These are phyloP conservation scores for Clavulina sp. DNA, from an alignment of 768 basidiomycete species.

Conservation along the genomic window DNA sequence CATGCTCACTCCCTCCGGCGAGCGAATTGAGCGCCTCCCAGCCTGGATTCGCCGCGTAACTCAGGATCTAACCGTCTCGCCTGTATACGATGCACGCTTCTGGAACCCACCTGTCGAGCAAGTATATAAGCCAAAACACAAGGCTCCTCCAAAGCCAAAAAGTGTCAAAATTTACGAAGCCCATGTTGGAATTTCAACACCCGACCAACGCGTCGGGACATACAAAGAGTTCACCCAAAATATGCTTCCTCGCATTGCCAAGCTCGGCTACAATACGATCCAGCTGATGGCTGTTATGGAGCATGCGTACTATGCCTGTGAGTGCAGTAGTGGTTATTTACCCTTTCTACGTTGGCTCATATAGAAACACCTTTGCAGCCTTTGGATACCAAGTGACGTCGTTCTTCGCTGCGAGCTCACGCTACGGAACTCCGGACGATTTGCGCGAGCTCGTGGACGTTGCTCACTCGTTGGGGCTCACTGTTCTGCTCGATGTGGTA, in stretches of 20 bases:
- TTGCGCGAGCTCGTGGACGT: constrained; percentile 90
- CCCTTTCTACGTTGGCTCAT: constrained; percentile 3
- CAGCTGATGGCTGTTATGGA: constrained; percentile 99
- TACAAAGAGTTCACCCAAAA: constrained; percentile 90
- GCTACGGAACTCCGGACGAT: constrained; percentile 92
- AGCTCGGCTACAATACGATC: constrained; percentile 89
- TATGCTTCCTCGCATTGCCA: constrained; percentile 71
- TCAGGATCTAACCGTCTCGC: constrained; percentile 77
- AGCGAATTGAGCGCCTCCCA: constrained; percentile 80
- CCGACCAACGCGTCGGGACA: constrained; percentile 73
- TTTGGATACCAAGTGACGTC: constrained; percentile 97
- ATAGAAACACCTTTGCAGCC: constrained; percentile 31
- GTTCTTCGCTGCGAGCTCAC: constrained; percentile 92
- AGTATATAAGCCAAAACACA: constrained; percentile 67
- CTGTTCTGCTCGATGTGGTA: constrained; percentile 88
- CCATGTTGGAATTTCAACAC: constrained; percentile 90
- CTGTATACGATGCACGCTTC: constrained; percentile 91
- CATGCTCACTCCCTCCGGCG: constrained; percentile 62
- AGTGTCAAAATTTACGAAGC: constrained; percentile 85
- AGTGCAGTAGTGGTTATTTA: constrained; percentile 17
- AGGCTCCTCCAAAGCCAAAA: constrained; percentile 45
- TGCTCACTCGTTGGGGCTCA: constrained; percentile 83
- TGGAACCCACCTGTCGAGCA: constrained; percentile 80
- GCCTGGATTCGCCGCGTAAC: constrained; percentile 93
- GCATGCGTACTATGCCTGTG: constrained; percentile 94